Evolutionary conservation across 352 stramenopile genomes (phyloP), one percentile per base, ranked within the genome.

Genomic region (Phytophthora ohioensis): DNA sequence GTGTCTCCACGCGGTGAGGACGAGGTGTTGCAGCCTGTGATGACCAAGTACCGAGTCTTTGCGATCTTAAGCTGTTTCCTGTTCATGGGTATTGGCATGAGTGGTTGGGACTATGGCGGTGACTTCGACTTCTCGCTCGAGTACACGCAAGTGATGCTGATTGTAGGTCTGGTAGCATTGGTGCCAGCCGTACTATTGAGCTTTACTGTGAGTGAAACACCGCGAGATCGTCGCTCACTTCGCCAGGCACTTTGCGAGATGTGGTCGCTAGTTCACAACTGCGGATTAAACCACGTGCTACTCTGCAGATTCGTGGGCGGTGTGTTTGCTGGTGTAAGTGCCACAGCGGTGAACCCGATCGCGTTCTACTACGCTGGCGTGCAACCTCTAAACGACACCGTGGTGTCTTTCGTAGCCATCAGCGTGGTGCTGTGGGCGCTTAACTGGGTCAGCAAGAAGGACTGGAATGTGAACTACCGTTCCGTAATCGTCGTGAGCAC

Each of bases 41-140:
- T 90, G 34, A 76, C 78, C 21, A 77, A 70, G 54, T 71, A 66
- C 36, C 73, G 81, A n/a, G 75, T 76, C 15, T 13, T 69, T 2
- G 64, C 61, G 17, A 85, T 81, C 47, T 64, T 85, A 3, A 3
- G 73, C 8, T 70, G 81, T 30, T 84, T 84, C 51, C 65, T 79
- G 21, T 81, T 89, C 51, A 85, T 91, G 66, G 84, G 78, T 13
- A 39, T 94, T 3, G 66, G 65, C 10, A 80, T 94, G 64, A 92
- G 85, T 54, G 75, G 78, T 5, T 61, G 45, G 53, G 61, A 84
- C 42, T 94, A 94, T 57, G 84, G 82, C 15, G 86, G 82, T n/a
- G 67, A 80, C 30, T 91, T 91, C 36, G 67, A 75, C 63, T 87
- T 85, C 55, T 72, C 73, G 13, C 62, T 92, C 3, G 53, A 75